A percentile compares a stretch with the other conserved stretches of the same genome.
Evolutionary conservation across 2,329 filamentous ascomycete genomes (phyloP).

Genomic region (Fusarium robinianum): DNA sequence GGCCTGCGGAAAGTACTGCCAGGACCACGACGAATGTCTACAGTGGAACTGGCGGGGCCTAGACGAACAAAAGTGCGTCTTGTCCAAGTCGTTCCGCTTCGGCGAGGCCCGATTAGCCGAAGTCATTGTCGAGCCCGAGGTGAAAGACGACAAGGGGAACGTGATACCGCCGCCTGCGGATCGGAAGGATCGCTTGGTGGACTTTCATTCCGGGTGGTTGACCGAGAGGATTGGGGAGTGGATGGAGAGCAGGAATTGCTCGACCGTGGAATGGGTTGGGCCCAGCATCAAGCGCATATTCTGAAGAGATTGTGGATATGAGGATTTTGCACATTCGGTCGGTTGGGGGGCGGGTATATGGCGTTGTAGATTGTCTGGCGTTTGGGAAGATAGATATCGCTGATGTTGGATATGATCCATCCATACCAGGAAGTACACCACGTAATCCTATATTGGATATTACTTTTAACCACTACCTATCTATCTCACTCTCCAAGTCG

Average conservation of each 20-base stretch:
- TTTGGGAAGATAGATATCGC: too few relatives aligned
- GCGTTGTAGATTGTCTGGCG: slow-evolving; percentile 25
- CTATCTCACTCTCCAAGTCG: too few relatives aligned
- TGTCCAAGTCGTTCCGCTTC: slow-evolving; percentile 37
- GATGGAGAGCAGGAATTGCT: slow-evolving; percentile 33
- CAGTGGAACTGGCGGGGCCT: slow-evolving; percentile 41
- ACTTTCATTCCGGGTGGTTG: slow-evolving; percentile 41
- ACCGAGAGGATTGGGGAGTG: slow-evolving; percentile 34
- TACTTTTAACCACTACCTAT: too few relatives aligned
- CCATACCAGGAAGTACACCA: too few relatives aligned
- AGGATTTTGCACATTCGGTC: slow-evolving; percentile 4
- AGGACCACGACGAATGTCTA: slow-evolving; percentile 32
- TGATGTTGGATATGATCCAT: too few relatives aligned
- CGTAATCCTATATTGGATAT: too few relatives aligned
- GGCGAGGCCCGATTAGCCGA: slow-evolving; percentile 33
- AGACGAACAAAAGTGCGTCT: slow-evolving; percentile 38
- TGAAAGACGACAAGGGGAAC: slow-evolving; percentile 33
- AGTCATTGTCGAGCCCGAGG: slow-evolving; percentile 32
- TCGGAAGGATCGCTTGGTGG: slow-evolving; percentile 33
- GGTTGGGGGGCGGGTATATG: not conserved
- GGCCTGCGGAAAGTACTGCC: slow-evolving; percentile 37
- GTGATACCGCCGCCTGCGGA: slow-evolving; percentile 25
- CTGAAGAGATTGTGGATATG: slow-evolving; percentile 16
- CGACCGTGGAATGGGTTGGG: slow-evolving; percentile 41
- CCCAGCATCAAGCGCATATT: slow-evolving; percentile 40